Evolutionary conservation across 768 basidiomycete genomes (phyloP).

Genomic region (Lactarius akahatsu): DNA sequence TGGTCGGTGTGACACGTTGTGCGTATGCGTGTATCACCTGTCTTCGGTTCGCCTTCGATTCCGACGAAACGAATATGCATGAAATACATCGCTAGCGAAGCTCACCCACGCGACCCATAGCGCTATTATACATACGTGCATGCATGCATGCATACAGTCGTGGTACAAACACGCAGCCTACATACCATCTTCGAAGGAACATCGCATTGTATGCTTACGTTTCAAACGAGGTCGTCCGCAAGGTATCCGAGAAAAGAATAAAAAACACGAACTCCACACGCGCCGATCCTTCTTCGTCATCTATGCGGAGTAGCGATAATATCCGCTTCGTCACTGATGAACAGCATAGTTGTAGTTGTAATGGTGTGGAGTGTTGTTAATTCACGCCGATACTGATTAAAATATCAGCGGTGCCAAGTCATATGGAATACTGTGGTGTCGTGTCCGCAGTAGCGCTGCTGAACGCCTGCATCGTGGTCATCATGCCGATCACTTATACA

Average conservation of each 20-base stretch:
- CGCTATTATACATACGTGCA: background rate
- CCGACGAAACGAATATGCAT: slow-evolving; percentile 1
- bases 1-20: slow-evolving; percentile 22
- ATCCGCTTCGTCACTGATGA: background rate
- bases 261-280: slow-evolving; percentile 13
- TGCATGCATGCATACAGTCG: background rate
- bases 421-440: background rate
- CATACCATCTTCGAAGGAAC: background rate
- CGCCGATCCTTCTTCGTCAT: slow-evolving; percentile 17
- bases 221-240: slow-evolving; percentile 13
- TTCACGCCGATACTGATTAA: slow-evolving; percentile 3
- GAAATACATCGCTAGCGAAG: background rate
- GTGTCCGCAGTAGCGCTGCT: background rate
- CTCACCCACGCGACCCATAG: background rate
- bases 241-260: slow-evolving; percentile 7
- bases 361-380: background rate
- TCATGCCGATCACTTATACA: slow-evolving; percentile 17
- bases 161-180: background rate
- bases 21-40: slow-evolving; percentile 12
- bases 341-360: slow-evolving; percentile 10
- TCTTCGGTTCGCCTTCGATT: background rate
- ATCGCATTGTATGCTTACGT: slow-evolving; percentile 3
- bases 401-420: background rate
- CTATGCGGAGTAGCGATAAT: background rate
- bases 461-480: slow-evolving; percentile 13